Conservation (phyloP, 2,329 filamentous ascomycete genomes). For the Xenoacremonium recifei region DNA sequence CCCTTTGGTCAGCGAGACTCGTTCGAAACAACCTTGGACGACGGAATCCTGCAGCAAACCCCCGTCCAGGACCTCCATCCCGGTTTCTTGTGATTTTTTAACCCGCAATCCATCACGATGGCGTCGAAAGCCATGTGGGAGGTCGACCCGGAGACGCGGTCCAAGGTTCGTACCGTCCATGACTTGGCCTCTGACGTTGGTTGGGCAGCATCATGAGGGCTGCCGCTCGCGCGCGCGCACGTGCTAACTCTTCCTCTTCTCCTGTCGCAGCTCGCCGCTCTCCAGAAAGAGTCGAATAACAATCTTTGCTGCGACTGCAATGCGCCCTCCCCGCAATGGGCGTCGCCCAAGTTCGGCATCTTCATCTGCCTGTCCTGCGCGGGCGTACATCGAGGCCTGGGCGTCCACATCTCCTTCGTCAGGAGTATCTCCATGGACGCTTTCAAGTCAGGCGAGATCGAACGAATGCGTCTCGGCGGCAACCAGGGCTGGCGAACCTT, state of each 20-base stretch:
- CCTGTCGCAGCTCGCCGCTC: slow-evolving; percentile 69
- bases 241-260: slow-evolving; percentile 16
- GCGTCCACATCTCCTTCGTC: slow-evolving; percentile 98
- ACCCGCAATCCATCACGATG: slow-evolving; percentile 38
- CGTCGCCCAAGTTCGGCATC: slow-evolving; percentile 93
- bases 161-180: too few relatives aligned
- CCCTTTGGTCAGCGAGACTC: too few relatives aligned
- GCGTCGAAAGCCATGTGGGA: slow-evolving; percentile 90
- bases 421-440: slow-evolving; percentile 98
- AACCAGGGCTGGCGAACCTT: slow-evolving; percentile 86
- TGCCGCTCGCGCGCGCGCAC: slow-evolving; percentile 9
- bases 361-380: slow-evolving; percentile 98
- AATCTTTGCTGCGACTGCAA: slow-evolving; percentile 92
- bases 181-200: slow-evolving; percentile 17
- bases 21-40: too few relatives aligned
- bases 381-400: slow-evolving; percentile 88
- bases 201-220: too few relatives aligned
- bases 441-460: slow-evolving; percentile 90
- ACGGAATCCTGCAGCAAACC: too few relatives aligned
- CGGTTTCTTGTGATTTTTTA: too few relatives aligned
- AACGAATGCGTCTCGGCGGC: slow-evolving; percentile 88
- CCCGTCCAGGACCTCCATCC: slow-evolving; percentile 1
- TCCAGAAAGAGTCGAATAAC: slow-evolving; percentile 89
- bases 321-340: slow-evolving; percentile 97
- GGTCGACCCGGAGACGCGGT: slow-evolving; percentile 94